A percentile compares a stretch with the other conserved stretches of the same genome.
Conservation (phyloP, 768 basidiomycete genomes). For the Leucosporidium yakuticum region DNA sequence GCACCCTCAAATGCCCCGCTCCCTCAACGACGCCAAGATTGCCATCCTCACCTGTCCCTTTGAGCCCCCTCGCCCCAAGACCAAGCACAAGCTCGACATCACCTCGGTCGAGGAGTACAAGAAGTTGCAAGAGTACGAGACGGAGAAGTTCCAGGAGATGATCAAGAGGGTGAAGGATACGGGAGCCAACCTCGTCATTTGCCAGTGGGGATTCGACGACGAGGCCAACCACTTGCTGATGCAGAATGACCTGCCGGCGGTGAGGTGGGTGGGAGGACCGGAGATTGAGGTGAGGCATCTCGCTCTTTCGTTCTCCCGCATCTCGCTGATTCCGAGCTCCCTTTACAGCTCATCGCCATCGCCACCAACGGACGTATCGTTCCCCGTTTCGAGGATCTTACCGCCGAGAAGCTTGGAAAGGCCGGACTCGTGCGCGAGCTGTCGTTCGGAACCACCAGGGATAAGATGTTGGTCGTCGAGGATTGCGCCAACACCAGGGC, state of each 20-base stretch:
- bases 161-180: conserved; percentile 92
- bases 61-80: conserved; percentile 97
- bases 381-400: conserved; percentile 93
- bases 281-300: conserved; percentile 76
- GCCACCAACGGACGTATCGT: conserved; percentile 98
- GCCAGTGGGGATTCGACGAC: conserved; percentile 99
- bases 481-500: conserved; percentile 95
- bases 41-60: conserved; percentile 99
- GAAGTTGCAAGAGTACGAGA: conserved; percentile 88
- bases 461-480: conserved; percentile 99
- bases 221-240: conserved; percentile 96
- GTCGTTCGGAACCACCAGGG: conserved; percentile 92
- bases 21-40: conserved; percentile 77
- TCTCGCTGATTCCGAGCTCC: background rate
- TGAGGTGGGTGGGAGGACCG: conserved; percentile 98
- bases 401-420: conserved; percentile 79
- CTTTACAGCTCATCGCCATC: conserved; percentile 80
- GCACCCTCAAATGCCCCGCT: conserved; percentile 93
- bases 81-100: conserved; percentile 98
- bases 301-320: too few species aligned
- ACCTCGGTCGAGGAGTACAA: conserved; percentile 94
- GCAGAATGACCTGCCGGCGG: conserved; percentile 95
- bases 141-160: conserved; percentile 94
- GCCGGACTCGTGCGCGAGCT: conserved; percentile 92
- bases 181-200: conserved; percentile 96